Percentiles rank a stretch among this genome's conserved stretches.
phyloP scores from a whole-genome alignment of 2,329 filamentous ascomycete genomes.

The Cercospora zeina region DNA sequence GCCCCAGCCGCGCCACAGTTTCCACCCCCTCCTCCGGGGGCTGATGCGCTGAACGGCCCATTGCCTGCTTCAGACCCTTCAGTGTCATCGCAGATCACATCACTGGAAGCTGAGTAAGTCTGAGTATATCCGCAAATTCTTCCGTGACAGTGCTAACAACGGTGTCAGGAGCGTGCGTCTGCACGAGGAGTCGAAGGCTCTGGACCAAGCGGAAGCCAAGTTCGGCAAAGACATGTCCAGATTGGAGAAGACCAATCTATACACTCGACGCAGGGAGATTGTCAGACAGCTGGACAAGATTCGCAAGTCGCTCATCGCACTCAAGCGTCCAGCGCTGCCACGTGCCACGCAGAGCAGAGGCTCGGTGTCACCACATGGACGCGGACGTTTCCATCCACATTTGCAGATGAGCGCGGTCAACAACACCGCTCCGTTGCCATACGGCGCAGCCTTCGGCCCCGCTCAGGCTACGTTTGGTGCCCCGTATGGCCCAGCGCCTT shows the following conservation, averaged over 20 bases:
- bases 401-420: constrained; percentile 24
- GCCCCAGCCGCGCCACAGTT: constrained; percentile 3
- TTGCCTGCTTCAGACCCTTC: constrained; percentile 31
- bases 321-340: constrained; percentile 34
- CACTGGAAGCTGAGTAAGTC: constrained; percentile 41
- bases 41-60: not conserved
- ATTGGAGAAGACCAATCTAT: constrained; percentile 37
- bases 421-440: not conserved
- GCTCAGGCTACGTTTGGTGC: constrained; percentile 20
- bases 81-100: constrained; percentile 37
- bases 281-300: constrained; percentile 40
- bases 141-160: constrained; percentile 1
- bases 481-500: constrained; percentile 25
- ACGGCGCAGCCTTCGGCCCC: constrained; percentile 20
- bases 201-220: constrained; percentile 43
- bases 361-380: constrained; percentile 32
- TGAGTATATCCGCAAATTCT: not conserved
- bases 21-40: not conserved
- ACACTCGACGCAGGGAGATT: constrained; percentile 40
- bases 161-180: constrained; percentile 31
- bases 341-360: constrained; percentile 28
- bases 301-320: constrained; percentile 40
- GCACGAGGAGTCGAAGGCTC: constrained; percentile 40
- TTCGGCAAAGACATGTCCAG: constrained; percentile 39
- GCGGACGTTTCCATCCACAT: constrained; percentile 29